Evolutionary conservation across 1,139 yeast genomes (phyloP).

Genomic region (Suhomyces taliae): DNA sequence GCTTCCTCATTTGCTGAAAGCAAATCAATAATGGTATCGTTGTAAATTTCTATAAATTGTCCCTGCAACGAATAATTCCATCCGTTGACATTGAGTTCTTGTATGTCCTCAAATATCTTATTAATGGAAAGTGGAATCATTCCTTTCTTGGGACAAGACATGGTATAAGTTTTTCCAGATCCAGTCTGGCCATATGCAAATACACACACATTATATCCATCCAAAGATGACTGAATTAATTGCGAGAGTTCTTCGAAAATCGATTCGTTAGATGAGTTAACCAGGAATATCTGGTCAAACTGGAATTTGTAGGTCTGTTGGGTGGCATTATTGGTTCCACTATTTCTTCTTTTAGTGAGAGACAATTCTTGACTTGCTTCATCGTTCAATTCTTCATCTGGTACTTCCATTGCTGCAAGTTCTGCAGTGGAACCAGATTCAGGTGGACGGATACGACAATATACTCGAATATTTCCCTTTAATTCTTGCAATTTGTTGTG

Average conservation of each 20-base stretch:
- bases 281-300: conserved; percentile 78
- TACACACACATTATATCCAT: conserved; percentile 90
- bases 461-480: conserved; percentile 90
- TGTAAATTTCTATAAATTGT: conserved; percentile 86
- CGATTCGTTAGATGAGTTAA: conserved; percentile 51
- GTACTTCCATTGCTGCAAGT: conserved; percentile 42
- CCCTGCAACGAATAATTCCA: conserved; percentile 72
- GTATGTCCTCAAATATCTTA: conserved; percentile 67
- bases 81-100: conserved; percentile 50
- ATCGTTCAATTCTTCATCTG: conserved; percentile 47
- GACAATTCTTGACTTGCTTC: conserved; percentile 53
- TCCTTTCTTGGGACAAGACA: conserved; percentile 74
- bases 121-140: conserved; percentile 77
- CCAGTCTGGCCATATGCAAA: conserved; percentile 99
- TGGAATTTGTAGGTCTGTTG: conserved; percentile 44
- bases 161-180: conserved; percentile 91
- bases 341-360: conserved; percentile 23
- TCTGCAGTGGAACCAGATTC: conserved; percentile 22
- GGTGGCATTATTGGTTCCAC: conserved; percentile 7
- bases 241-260: conserved; percentile 87
- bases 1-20: conserved; percentile 32
- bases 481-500: conserved; percentile 81
- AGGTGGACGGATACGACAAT: conserved; percentile 79
- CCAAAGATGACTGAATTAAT: conserved; percentile 82
- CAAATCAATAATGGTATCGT: conserved; percentile 75